A percentile compares a stretch with the other conserved stretches of the same genome.
Evolutionary conservation across 140 eudicot species (phyloP).

Genomic region (Erigeron philadelphicus): DNA sequence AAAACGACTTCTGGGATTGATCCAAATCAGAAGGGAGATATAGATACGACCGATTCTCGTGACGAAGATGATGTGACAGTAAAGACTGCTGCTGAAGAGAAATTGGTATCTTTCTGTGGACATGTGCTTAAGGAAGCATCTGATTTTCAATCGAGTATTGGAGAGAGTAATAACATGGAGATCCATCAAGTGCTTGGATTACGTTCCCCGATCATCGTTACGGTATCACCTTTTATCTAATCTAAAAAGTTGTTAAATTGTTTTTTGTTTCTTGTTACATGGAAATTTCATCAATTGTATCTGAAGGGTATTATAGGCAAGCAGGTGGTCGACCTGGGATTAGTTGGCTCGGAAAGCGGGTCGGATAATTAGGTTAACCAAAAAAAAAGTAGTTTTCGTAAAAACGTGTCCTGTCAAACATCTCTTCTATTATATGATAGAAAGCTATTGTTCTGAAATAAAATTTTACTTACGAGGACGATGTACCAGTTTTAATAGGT

Average conservation of each 20-base stretch:
- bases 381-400: no score
- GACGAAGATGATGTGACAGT: conserved; percentile 27
- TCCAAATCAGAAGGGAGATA: conserved; percentile 24
- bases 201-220: conserved; percentile 87
- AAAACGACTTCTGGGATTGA: conserved; percentile 56
- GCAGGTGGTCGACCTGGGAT: no score
- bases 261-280: not conserved
- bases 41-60: conserved; percentile 21
- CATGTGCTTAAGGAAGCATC: conserved; percentile 92
- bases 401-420: not conserved
- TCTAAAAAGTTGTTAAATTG: not conserved
- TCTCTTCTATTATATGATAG: not conserved
- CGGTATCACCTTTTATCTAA: conserved; percentile 36
- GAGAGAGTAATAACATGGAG: conserved; percentile 77
- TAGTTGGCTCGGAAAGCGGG: no score
- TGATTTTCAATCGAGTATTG: conserved; percentile 76
- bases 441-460: not conserved
- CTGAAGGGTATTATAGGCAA: not conserved
- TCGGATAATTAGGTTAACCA: no score
- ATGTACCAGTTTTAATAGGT: not conserved
- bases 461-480: not conserved
- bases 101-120: conserved; percentile 79
- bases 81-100: conserved; percentile 64
- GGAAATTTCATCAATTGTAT: not conserved
- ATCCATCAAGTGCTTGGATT: conserved; percentile 86